These are phyloP conservation scores for Penicillium paneum DNA, from an alignment of 2,329 filamentous ascomycete genomes.

Conservation along the genomic window DNA sequence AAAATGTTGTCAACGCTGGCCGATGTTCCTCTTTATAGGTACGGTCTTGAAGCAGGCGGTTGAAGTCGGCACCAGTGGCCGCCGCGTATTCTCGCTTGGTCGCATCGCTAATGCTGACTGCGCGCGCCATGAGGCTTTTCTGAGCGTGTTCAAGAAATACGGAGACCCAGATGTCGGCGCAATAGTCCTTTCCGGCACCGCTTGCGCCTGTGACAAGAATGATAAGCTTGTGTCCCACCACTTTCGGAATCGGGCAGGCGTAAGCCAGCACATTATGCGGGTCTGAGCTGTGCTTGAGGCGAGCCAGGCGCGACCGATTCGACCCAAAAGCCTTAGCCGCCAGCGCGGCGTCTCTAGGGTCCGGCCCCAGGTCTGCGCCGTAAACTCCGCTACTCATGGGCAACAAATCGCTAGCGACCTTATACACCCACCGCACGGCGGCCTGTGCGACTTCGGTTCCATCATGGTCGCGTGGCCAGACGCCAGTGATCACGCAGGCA, in stretches of 20 bases:
- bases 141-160: constrained; percentile 31
- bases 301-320: constrained; percentile 50
- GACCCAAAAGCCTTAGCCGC: constrained; percentile 56
- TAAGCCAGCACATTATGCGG: constrained; percentile 53
- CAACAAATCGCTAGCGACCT: constrained; percentile 48
- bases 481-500: constrained; percentile 62
- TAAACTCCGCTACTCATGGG: constrained; percentile 54
- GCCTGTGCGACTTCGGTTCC: constrained; percentile 40
- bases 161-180: constrained; percentile 53
- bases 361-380: constrained; percentile 61
- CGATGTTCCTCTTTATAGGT: constrained; percentile 62
- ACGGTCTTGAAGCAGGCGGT: constrained; percentile 52
- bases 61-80: constrained; percentile 48
- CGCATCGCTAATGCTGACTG: constrained; percentile 56
- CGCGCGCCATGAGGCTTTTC: constrained; percentile 38
- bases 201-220: constrained; percentile 54
- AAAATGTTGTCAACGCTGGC: constrained; percentile 52
- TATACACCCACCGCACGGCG: constrained; percentile 57
- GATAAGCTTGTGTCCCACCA: constrained; percentile 46
- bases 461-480: constrained; percentile 53
- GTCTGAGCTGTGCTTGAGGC: constrained; percentile 52
- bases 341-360: constrained; percentile 55
- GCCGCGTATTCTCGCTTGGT: constrained; percentile 58
- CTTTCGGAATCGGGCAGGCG: constrained; percentile 53
- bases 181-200: constrained; percentile 60